phyloP scores from a whole-genome alignment of 1,139 yeast genomes.

The Debaryomyces robertsiae region DNA sequence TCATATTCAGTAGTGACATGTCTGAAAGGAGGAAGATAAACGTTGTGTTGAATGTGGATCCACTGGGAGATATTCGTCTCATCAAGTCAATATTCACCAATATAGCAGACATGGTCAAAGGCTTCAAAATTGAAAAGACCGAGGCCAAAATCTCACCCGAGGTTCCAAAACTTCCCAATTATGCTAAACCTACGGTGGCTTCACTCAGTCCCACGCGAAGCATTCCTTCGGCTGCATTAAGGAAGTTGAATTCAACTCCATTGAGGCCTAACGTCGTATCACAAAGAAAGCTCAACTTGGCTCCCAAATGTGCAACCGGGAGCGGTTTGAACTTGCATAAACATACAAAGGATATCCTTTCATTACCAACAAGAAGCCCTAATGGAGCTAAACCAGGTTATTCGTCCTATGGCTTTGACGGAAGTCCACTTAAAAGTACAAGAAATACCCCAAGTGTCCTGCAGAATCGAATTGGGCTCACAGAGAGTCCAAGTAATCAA shows the following conservation, averaged over 20 bases:
- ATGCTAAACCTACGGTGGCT: conserved; percentile 36
- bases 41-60: conserved; percentile 33
- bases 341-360: conserved; percentile 5
- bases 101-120: conserved; percentile 27
- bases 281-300: neutral
- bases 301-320: conserved; percentile 6
- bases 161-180: conserved; percentile 23
- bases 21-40: conserved; percentile 18
- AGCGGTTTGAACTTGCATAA: conserved; percentile 3
- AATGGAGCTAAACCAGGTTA: conserved; percentile 4
- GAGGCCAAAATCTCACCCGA: conserved; percentile 8
- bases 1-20: conserved; percentile 26
- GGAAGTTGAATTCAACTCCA: conserved; percentile 7
- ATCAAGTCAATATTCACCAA: conserved; percentile 32
- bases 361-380: conserved; percentile 1
- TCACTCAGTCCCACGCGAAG: conserved; percentile 21
- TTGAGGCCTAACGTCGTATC: conserved; percentile 6
- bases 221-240: neutral
- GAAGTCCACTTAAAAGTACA: conserved; percentile 13
- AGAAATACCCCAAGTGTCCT: conserved; percentile 16
- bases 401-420: conserved; percentile 11
- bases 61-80: conserved; percentile 27
- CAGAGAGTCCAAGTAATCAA: too few species aligned
- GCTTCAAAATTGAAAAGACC: conserved; percentile 19
- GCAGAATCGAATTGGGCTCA: conserved; percentile 13